These are phyloP conservation scores for Margaritispora aquatica DNA, from an alignment of 495 filamentous ascomycete species.

Conservation along the genomic window DNA sequence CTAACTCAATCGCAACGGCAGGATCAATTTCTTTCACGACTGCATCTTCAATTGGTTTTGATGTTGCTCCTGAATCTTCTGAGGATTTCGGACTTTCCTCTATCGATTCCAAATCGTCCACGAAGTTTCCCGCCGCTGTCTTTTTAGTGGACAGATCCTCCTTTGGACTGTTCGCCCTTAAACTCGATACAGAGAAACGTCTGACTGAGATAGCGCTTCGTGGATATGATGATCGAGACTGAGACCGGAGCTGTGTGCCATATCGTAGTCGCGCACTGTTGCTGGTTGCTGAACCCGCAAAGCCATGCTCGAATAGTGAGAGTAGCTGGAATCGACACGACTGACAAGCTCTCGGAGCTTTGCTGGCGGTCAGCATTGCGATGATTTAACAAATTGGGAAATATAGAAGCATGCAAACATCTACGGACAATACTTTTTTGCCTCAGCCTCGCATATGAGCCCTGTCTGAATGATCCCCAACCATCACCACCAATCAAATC, in stretches of 20 bases:
- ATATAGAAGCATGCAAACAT: not conserved
- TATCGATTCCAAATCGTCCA: not conserved
- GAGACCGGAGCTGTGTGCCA: slow-evolving; percentile 10
- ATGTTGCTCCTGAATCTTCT: not conserved
- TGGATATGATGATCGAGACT: slow-evolving; percentile 15
- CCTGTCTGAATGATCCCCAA: too few species aligned
- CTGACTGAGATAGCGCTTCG: slow-evolving; percentile 22
- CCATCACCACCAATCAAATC: not conserved
- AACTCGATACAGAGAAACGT: slow-evolving; percentile 32
- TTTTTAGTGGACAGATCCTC: not conserved
- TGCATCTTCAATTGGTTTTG: not conserved
- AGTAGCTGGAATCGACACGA: slow-evolving; percentile 42
- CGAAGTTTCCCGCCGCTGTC: not conserved
- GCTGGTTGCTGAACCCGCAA: slow-evolving; percentile 19
- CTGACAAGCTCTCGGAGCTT: slow-evolving; percentile 38
- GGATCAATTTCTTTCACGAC: not conserved
- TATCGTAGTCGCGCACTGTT: slow-evolving; percentile 10
- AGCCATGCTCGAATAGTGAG: slow-evolving; percentile 36
- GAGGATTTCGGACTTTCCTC: not conserved
- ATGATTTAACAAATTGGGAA: too few species aligned
- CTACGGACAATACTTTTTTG: not conserved
- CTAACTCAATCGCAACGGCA: slow-evolving; percentile 46
- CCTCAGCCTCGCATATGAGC: not conserved
- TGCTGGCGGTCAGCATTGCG: slow-evolving; percentile 41
- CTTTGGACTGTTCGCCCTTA: not conserved